These are phyloP conservation scores for Lithospermum erythrorhizon DNA, from an alignment of 257 asterid species.

Conservation along the genomic window DNA sequence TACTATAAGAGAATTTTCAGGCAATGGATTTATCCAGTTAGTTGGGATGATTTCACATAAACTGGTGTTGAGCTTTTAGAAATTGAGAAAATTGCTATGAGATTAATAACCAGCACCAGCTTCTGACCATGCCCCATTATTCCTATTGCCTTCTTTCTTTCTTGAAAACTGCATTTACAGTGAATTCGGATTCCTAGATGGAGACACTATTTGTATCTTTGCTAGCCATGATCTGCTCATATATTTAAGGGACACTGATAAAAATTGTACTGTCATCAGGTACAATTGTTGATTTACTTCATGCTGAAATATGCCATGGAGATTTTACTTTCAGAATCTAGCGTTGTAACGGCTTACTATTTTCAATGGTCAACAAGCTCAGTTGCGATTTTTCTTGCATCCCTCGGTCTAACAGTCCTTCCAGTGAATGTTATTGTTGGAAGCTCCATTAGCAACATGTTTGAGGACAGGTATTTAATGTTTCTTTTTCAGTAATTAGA, in stretches of 20 bases:
- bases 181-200: too few relatives aligned
- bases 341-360: constrained; percentile 82
- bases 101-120: too few relatives aligned
- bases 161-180: too few relatives aligned
- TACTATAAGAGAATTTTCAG: too few relatives aligned
- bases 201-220: too few relatives aligned
- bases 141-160: too few relatives aligned
- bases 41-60: too few relatives aligned
- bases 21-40: too few relatives aligned
- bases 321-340: constrained; percentile 89
- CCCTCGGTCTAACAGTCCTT: constrained; percentile 91
- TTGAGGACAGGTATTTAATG: constrained; percentile 71
- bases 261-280: constrained; percentile 52
- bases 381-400: constrained; percentile 77
- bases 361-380: constrained; percentile 82
- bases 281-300: constrained; percentile 89
- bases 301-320: constrained; percentile 98
- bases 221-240: not conserved
- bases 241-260: constrained; percentile 2
- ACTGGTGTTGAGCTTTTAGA: too few relatives aligned
- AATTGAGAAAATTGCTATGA: too few relatives aligned
- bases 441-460: constrained; percentile 92
- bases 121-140: too few relatives aligned
- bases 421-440: constrained; percentile 83
- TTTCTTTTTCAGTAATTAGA: constrained; percentile 2